Conservation (phyloP, 164 flowering plant genomes). For the Nelumbo lutea region DNA sequence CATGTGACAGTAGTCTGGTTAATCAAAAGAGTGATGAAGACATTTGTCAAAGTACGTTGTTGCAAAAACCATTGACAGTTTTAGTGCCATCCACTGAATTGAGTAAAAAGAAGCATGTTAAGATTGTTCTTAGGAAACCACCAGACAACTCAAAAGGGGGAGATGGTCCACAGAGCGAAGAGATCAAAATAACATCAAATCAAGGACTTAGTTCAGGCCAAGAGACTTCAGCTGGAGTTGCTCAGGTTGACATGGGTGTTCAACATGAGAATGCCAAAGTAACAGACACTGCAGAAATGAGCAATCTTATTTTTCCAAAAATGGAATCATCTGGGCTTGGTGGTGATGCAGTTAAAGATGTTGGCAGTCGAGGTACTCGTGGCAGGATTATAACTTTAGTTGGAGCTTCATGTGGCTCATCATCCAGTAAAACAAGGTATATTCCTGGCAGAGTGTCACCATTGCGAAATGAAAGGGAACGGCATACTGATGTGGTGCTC, state of each 20-base stretch:
- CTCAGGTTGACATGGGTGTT: constrained; percentile 5
- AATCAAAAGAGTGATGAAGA: constrained; percentile 14
- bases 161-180: constrained; percentile 15
- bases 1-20: constrained; percentile 1
- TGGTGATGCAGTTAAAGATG: constrained; percentile 33
- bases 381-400: constrained; percentile 55
- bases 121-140: constrained; percentile 7
- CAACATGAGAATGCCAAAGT: constrained; percentile 19
- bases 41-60: constrained; percentile 10
- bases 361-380: constrained; percentile 25
- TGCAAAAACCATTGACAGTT: constrained; percentile 15
- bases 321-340: constrained; percentile 21
- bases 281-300: constrained; percentile 13
- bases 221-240: constrained; percentile 14
- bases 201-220: constrained; percentile 14
- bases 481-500: constrained; percentile 23
- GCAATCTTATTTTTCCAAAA: constrained; percentile 14
- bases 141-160: constrained; percentile 15
- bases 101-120: constrained; percentile 13
- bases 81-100: constrained; percentile 13
- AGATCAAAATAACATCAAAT: constrained; percentile 16
- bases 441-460: constrained; percentile 25
- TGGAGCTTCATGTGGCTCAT: constrained; percentile 27
- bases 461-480: constrained; percentile 33
- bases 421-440: constrained; percentile 25